Evolutionary conservation across 768 basidiomycete species (phyloP), one percentile per base, ranked within the genome.

Genomic region (Cubamyces lactineus): DNA sequence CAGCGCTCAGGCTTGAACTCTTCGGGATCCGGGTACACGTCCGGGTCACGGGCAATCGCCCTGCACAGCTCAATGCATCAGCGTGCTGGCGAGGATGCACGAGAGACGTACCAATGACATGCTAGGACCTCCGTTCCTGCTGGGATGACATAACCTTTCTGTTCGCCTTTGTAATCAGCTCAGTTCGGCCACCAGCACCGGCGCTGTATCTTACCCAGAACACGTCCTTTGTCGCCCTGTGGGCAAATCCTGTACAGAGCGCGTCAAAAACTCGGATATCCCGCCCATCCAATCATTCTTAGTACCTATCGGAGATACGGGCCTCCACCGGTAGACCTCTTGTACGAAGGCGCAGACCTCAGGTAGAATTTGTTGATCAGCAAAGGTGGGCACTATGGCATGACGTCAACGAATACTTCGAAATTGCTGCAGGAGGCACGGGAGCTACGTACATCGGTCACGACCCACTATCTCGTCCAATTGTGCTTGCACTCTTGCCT

Each of bases 191-290:
- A n/a, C n/a, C 41, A 12, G 41, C 41, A 42, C 41, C 3, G 2
- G 52, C 9, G 38, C 19, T 28, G 15, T 12, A 17, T 57, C 69
- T 17, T 40, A 86, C 86, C 79, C 85, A 90, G 24, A 83, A 69
- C 30, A 91, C 82, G 53, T 90, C 87, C 57, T 81, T 82, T 1
- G 82, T 84, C 1, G 88, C 82, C 47, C 82, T 81, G 64, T 91
- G 89, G 3, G 86, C 78, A 63, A 88, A 86, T 1, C 87, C 87
- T 70, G 77, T 74, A 5, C 78, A 73, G 21, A 57, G 39, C 13
- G 21, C 21, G 46, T 45, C 23, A 42, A 13, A 5, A 1, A 15
- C 23, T n/a, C 4, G 1, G 15, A 15, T 5, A 55, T 15, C 7
- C 8, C 9, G 21, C 28, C 13, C 19, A 23, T 5, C 1, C 21